Evolutionary conservation across 768 basidiomycete genomes (phyloP), one percentile per base, ranked within the genome.

Genomic region (Tricholoma terreum): DNA sequence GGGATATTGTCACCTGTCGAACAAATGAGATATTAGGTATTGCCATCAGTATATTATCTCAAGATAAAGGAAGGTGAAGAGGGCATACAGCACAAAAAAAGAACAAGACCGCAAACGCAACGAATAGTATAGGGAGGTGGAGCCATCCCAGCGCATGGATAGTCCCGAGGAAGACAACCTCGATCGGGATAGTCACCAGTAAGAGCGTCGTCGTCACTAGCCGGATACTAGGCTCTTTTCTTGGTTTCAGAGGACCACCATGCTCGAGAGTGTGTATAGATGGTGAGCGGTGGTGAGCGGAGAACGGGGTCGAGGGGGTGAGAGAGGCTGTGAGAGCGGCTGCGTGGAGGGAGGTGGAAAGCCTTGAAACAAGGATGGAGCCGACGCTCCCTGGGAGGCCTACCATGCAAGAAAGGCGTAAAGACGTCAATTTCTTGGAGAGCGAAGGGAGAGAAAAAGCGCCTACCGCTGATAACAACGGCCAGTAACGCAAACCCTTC

Each of bases 351-450:
- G 87, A 79, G 0, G 97, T 98, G 1, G 94, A 96, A 4, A 97
- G 77, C 7, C 97, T 83, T 1, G 95, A 97, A 35, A 94, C 87
- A 60, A 92, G 86, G 64, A 98, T 93, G 12, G 92, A 87, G 3
- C 95, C 95, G 3, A 94, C 88, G 40, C 88, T 86, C 10, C 95
- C 96, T 0, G 94, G 90, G 12, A 99, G 73, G 50, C 92, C 90
- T 87, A 61, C 1, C n/a, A 45, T 52, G 38, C 27, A 52, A 24
- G 31, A 36, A 19, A 6, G n/a, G n/a, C n/a, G n/a, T n/a, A n/a
- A n/a, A n/a, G n/a, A 52, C 19, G 46, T 30, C 43, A 36, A 49
- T 24, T 35, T 40, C 34, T 15, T 27, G 21, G 56, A 27, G 50
- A 55, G 24, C n/a, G n/a, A 38, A 34, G 5, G 33, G 53, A 34